Evolutionary conservation across 257 asterid genomes (phyloP), one percentile per base, ranked within the genome.

Genomic region (Solanum raphanifolium): DNA sequence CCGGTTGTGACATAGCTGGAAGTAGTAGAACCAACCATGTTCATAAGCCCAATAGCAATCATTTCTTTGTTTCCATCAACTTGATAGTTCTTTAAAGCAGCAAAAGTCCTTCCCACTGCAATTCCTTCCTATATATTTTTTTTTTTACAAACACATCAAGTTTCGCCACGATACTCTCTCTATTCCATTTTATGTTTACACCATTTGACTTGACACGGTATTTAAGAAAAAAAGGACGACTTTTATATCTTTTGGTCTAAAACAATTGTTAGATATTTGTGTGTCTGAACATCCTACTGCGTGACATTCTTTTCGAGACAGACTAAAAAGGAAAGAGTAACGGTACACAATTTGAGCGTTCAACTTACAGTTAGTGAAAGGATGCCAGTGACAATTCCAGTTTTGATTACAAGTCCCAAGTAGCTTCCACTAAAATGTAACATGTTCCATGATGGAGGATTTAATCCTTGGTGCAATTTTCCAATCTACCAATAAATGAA

Each of bases 381-480:
- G 65, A 96, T 92, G 86, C 98, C 99, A n/a, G 99, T 96, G 82
- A 96, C 88, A 15, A 96, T 85, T 9, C 99, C 98, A 6, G 99
- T 95, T 95, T 91, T 96, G 69, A 93, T 84, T 3, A 93, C 94
- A 16, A 96, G 92, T 41, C 94, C 94, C 90, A 96, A 87, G 92
- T 95, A 89, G 87, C 88, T 88, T 68, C 92, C 97, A 48, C 84
- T 92, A 43, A 96, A 94, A 89, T 91, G 98, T 84, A 96, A 87
- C 99, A 95, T 94, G 93, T 93, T 95, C 97, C 96, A 94, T 29
- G 99, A 96, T 87, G 97, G 94, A 85, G 98, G 99, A 83, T 96
- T 96, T 36, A 96, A 86, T 21, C 99, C 98, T 92, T 93, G 91
- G 82, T 91, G 92, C 36, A 96, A 90, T 86, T 94, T 94, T 79